phyloP scores from a whole-genome alignment of 805 yeast genomes.

The Hanseniaspora taiwanica region DNA sequence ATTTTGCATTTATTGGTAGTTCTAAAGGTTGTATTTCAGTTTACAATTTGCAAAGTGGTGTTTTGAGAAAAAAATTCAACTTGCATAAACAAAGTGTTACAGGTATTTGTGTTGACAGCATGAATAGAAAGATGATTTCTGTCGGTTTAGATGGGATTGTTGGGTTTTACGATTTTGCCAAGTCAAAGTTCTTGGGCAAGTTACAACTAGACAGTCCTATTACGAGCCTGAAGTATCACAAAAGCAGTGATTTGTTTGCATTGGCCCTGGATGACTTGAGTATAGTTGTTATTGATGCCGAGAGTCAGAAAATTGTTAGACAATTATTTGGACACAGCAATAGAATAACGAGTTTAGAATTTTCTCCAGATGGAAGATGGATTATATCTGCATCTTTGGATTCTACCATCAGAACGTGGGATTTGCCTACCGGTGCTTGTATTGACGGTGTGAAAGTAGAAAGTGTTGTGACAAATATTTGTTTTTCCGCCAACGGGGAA shows the following conservation, averaged over 20 bases:
- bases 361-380: conserved; percentile 95
- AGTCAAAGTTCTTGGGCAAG: conserved; percentile 53
- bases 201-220: conserved; percentile 64
- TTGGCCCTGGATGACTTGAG: conserved; percentile 70
- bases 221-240: conserved; percentile 64
- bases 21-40: conserved; percentile 73
- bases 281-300: conserved; percentile 68
- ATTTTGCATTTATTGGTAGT: conserved; percentile 87
- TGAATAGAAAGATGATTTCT: conserved; percentile 79
- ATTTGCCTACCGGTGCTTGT: conserved; percentile 91
- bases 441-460: conserved; percentile 79
- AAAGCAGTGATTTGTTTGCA: conserved; percentile 74
- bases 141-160: conserved; percentile 81
- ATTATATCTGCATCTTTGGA: conserved; percentile 72
- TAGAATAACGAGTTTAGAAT: conserved; percentile 76
- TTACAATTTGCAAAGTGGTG: conserved; percentile 88
- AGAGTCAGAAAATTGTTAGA: conserved; percentile 73
- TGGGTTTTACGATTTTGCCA: conserved; percentile 74
- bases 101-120: conserved; percentile 79
- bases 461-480: conserved; percentile 62
- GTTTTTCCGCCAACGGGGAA: conserved; percentile 80
- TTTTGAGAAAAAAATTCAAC: conserved; percentile 52
- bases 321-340: conserved; percentile 81
- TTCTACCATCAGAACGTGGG: conserved; percentile 90
- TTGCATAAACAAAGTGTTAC: conserved; percentile 72